phyloP scores from a whole-genome alignment of 2,329 filamentous ascomycete species.

The Acephala macrosclerotiorum region DNA sequence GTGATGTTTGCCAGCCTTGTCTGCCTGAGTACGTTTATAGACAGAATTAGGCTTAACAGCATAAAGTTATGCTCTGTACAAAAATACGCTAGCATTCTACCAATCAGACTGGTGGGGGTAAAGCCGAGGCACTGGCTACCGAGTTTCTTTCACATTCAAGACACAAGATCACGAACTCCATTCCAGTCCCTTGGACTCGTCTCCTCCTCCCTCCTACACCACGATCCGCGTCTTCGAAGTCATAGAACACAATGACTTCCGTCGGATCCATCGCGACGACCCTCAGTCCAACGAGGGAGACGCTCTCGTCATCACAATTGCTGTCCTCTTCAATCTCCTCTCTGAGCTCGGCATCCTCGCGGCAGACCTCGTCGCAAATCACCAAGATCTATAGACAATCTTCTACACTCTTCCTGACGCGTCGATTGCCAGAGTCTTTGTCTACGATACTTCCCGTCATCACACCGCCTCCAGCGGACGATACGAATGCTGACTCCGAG shows the following conservation, averaged over 20 bases:
- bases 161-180: constrained; percentile 31
- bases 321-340: constrained; percentile 75
- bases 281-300: constrained; percentile 47
- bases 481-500: constrained; percentile 48
- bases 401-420: constrained; percentile 92
- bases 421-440: constrained; percentile 87
- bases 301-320: constrained; percentile 60
- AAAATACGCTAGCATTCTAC: constrained; percentile 11
- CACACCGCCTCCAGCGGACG: constrained; percentile 54
- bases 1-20: constrained; percentile 24
- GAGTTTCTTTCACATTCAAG: constrained; percentile 21
- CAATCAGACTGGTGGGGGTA: not conserved
- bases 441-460: constrained; percentile 86
- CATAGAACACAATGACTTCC: constrained; percentile 37
- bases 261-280: constrained; percentile 39
- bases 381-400: constrained; percentile 95
- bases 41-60: not conserved
- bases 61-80: constrained; percentile 11
- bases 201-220: constrained; percentile 21
- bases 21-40: constrained; percentile 12
- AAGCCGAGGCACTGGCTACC: constrained; percentile 27
- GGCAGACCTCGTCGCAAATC: constrained; percentile 73
- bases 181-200: constrained; percentile 27
- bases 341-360: constrained; percentile 65
- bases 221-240: constrained; percentile 19